Conservation (phyloP, 345 rosid genomes). For the Isatis tinctoria region DNA sequence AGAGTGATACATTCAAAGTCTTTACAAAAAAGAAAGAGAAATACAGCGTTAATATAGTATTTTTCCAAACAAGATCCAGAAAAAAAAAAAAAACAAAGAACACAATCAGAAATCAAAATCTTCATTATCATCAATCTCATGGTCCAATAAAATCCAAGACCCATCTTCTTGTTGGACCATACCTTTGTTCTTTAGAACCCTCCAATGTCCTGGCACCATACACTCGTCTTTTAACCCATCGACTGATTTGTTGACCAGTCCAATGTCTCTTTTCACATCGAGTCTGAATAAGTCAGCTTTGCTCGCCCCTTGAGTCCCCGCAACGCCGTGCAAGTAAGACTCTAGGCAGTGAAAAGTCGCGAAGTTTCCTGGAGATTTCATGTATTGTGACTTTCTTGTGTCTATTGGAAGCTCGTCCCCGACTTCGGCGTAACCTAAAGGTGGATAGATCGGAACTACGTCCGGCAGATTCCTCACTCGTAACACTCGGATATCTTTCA, state of each 20-base stretch:
- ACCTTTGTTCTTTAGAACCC: conserved; percentile 55
- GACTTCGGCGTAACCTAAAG: conserved; percentile 54
- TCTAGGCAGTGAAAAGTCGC: conserved; percentile 59
- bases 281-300: conserved; percentile 50
- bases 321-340: conserved; percentile 71
- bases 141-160: conserved; percentile 74
- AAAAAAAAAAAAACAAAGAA: not conserved
- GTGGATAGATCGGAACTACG: conserved; percentile 62
- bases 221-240: conserved; percentile 57
- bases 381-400: conserved; percentile 51
- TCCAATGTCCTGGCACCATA: conserved; percentile 58
- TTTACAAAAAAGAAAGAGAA: not conserved
- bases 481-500: conserved; percentile 46
- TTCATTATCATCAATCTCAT: conserved; percentile 44
- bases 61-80: conserved; percentile 10
- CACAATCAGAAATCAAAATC: conserved; percentile 15
- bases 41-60: not conserved
- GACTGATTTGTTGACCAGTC: conserved; percentile 50
- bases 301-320: conserved; percentile 57
- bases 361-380: conserved; percentile 53
- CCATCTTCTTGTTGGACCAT: conserved; percentile 73
- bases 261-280: conserved; percentile 53
- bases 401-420: conserved; percentile 67
- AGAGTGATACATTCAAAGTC: not conserved
- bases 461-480: conserved; percentile 50